A percentile compares a stretch with the other conserved stretches of the same genome.
phyloP scores from a whole-genome alignment of 176 grass and related monocot genomes.

The Zoysia japonica region DNA sequence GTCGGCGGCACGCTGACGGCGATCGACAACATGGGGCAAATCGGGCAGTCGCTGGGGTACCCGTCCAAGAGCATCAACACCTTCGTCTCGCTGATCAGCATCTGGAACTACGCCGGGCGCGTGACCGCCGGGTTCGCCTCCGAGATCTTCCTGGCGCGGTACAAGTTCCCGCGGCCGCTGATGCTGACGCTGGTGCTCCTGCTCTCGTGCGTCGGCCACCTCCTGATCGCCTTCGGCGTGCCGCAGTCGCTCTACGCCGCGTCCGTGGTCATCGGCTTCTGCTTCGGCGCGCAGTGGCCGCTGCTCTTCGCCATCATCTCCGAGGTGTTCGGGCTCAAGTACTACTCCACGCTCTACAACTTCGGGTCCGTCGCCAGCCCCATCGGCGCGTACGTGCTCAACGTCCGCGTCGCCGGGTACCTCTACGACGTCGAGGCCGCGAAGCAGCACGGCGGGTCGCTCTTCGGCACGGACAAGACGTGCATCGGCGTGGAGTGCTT shows the following conservation, averaged over 20 bases:
- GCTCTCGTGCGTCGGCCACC: conserved; percentile 68
- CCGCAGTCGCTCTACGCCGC: conserved; percentile 52
- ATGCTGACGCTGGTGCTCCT: conserved; percentile 61
- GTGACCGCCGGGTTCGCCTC: conserved; percentile 65
- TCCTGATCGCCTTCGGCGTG: conserved; percentile 75
- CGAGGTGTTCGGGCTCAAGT: conserved; percentile 82
- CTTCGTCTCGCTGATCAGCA: conserved; percentile 85
- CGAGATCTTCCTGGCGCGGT: conserved; percentile 47
- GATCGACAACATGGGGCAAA: conserved; percentile 87
- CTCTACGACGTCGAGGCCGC: conserved; percentile 66
- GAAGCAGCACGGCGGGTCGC: conserved; percentile 44
- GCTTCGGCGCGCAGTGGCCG: conserved; percentile 85
- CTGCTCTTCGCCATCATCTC: conserved; percentile 81
- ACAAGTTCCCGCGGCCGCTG: conserved; percentile 68
- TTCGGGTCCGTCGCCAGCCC: conserved; percentile 72
- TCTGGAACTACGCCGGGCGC: conserved; percentile 80
- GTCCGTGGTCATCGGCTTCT: conserved; percentile 61
- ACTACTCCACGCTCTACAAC: conserved; percentile 87
- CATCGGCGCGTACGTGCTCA: conserved; percentile 66
- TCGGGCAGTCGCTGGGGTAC: conserved; percentile 61
- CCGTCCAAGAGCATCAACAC: conserved; percentile 62
- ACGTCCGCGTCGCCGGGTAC: conserved; percentile 56
- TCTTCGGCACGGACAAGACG: conserved; percentile 41
- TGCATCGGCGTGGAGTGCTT: conserved; percentile 66
- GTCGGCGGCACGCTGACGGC: conserved; percentile 75